Conservation (phyloP, 805 yeast species). For the Candida lessepsii region DNA sequence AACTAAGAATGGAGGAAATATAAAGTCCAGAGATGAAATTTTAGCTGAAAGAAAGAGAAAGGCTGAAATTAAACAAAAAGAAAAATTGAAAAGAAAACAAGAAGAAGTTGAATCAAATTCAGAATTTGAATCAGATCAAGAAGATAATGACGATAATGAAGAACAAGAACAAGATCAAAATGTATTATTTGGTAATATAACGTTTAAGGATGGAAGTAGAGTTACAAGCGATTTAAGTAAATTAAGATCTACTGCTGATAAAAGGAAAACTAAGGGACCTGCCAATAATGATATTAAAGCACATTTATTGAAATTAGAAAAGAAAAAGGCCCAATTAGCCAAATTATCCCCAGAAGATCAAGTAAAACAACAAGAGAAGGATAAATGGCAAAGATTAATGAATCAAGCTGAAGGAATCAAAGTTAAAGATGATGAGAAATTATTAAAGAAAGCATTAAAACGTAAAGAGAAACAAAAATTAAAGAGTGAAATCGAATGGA, state of each 20-base stretch:
- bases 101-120: conserved; percentile 44
- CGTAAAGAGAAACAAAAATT: conserved; percentile 79
- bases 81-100: conserved; percentile 42
- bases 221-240: conserved; percentile 69
- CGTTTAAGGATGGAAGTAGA: conserved; percentile 77
- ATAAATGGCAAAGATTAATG: conserved; percentile 81
- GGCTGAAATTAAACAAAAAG: conserved; percentile 45
- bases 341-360: conserved; percentile 61
- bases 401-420: conserved; percentile 86
- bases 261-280: conserved; percentile 73
- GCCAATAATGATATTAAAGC: conserved; percentile 80
- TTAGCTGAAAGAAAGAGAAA: conserved; percentile 58
- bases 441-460: conserved; percentile 82
- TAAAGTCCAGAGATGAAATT: conserved; percentile 79
- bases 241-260: conserved; percentile 48
- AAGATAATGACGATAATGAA: conserved; percentile 29
- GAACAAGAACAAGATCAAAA: conserved; percentile 28
- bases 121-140: conserved; percentile 26
- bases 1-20: conserved; percentile 73
- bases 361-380: conserved; percentile 62
- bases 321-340: conserved; percentile 63
- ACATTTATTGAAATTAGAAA: conserved; percentile 74
- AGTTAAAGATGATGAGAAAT: conserved; percentile 83
- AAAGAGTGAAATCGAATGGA: conserved; percentile 90
- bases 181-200: conserved; percentile 77